Percentiles rank a stretch among this genome's conserved stretches.
phyloP scores from a whole-genome alignment of 2,329 filamentous ascomycete genomes.

The Aspergillus hortae region DNA sequence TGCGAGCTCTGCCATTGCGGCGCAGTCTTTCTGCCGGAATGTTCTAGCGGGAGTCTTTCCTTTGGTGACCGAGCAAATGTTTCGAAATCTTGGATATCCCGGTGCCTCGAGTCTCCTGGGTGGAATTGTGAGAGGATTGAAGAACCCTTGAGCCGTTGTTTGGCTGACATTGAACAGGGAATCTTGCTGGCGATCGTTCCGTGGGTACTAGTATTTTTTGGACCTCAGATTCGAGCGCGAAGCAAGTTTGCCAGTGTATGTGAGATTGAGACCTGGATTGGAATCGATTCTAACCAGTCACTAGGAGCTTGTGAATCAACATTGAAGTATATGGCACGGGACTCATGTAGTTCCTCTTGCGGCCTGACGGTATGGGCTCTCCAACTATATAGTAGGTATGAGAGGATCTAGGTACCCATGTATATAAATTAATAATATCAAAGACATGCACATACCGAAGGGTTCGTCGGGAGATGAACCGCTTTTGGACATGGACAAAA shows the following conservation, averaged over 20 bases:
- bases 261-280: background rate
- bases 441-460: background rate
- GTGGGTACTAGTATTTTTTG: constrained; percentile 76
- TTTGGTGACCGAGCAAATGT: constrained; percentile 68
- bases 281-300: background rate
- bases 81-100: constrained; percentile 63
- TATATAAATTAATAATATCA: background rate
- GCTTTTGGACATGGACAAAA: too few species aligned
- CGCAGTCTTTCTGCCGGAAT: constrained; percentile 81
- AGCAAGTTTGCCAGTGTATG: constrained; percentile 69
- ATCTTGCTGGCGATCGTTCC: constrained; percentile 68
- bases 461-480: background rate
- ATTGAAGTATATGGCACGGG: background rate
- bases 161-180: constrained; percentile 26
- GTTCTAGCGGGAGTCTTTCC: constrained; percentile 75
- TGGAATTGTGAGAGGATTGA: constrained; percentile 52
- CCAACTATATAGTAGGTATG: background rate
- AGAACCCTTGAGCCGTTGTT: background rate
- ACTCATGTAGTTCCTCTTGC: too few species aligned
- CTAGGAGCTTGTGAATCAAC: constrained; percentile 16
- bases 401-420: too few species aligned
- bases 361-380: background rate
- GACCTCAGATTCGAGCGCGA: constrained; percentile 67
- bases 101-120: constrained; percentile 70
- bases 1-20: constrained; percentile 76